Evolutionary conservation across 2,329 filamentous ascomycete genomes (phyloP).

Genomic region (Colletotrichum liaoningense): DNA sequence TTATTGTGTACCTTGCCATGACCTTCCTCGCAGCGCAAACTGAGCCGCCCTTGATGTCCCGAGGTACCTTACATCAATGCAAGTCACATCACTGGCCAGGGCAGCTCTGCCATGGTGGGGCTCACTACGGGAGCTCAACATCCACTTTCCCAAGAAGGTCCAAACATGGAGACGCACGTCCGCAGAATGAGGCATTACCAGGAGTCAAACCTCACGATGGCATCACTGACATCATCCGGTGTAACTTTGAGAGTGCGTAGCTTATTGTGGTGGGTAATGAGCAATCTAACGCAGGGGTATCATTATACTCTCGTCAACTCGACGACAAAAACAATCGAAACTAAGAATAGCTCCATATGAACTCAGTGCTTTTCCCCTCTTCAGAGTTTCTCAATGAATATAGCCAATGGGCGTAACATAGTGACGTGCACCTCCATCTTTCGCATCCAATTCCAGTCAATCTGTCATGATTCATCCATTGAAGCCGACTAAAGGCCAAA

Average conservation of each 20-base stretch:
- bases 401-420: constrained; percentile 16
- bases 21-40: not conserved
- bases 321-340: constrained; percentile 17
- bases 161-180: not conserved
- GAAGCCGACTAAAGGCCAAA: not conserved
- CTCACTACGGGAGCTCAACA: constrained; percentile 9
- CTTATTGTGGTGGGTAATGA: not conserved
- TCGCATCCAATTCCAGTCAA: constrained; percentile 3
- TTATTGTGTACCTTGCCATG: too few species aligned
- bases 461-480: not conserved
- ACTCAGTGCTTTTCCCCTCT: not conserved
- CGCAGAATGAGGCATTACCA: constrained; percentile 3
- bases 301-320: constrained; percentile 30
- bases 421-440: constrained; percentile 10
- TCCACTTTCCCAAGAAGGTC: not conserved
- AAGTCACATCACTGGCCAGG: constrained; percentile 7
- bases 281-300: constrained; percentile 26
- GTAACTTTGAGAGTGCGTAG: not conserved
- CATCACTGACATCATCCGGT: constrained; percentile 22
- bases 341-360: constrained; percentile 17
- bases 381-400: not conserved
- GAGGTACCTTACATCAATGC: constrained; percentile 18
- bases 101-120: constrained; percentile 15
- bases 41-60: not conserved
- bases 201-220: constrained; percentile 12